phyloP scores from a whole-genome alignment of 352 stramenopile species.

The Peronospora farinosa region DNA sequence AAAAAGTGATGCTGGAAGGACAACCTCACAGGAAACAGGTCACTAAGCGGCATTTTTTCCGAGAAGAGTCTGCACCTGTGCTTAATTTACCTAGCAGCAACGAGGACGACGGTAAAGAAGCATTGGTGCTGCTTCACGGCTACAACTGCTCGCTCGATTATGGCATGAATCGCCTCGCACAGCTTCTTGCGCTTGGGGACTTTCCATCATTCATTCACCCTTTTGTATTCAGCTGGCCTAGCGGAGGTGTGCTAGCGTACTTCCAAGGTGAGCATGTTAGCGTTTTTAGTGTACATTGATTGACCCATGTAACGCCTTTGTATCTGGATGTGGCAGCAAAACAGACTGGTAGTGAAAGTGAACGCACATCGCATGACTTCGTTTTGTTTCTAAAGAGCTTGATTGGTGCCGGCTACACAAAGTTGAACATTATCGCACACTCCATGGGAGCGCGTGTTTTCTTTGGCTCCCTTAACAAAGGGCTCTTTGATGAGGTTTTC shows the following conservation, averaged over 20 bases:
- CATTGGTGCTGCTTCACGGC: conserved; percentile 56
- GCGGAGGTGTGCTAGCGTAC: conserved; percentile 49
- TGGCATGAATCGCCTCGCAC: conserved; percentile 45
- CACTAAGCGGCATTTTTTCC: conserved; percentile 22
- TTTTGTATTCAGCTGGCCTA: conserved; percentile 74
- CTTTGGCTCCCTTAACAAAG: conserved; percentile 44
- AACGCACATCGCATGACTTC: conserved; percentile 38
- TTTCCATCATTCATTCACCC: conserved; percentile 64
- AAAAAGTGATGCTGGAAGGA: conserved; percentile 10
- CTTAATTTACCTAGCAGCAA: conserved; percentile 16
- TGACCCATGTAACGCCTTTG: not conserved
- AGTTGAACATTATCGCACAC: conserved; percentile 58
- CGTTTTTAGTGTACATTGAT: not conserved
- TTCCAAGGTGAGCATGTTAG: conserved; percentile 34
- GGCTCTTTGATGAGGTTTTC: conserved; percentile 40
- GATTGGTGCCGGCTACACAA: conserved; percentile 54
- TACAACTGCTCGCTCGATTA: conserved; percentile 74
- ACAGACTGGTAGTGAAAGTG: conserved; percentile 36
- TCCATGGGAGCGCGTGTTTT: conserved; percentile 61
- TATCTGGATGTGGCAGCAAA: conserved; percentile 25
- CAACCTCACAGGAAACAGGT: conserved; percentile 13
- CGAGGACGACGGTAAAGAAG: conserved; percentile 39
- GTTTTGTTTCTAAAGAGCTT: conserved; percentile 48
- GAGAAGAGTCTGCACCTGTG: conserved; percentile 32
- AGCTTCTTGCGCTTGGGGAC: conserved; percentile 56